Conservation (phyloP, 2,329 filamentous ascomycete species). For the Claviceps arundinis region DNA sequence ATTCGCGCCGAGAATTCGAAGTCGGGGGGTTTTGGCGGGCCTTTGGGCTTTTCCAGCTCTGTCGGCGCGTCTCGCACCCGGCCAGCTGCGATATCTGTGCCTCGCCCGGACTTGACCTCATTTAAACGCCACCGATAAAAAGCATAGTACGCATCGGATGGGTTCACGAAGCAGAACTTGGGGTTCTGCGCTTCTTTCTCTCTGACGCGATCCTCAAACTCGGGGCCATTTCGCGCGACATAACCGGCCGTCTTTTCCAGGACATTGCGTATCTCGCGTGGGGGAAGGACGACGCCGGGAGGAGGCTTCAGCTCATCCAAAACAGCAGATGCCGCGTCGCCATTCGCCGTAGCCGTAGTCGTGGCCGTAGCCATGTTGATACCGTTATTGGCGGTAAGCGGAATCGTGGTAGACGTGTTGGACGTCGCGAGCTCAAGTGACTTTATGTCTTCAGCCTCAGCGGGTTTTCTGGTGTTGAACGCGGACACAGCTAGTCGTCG, state of each 20-base stretch:
- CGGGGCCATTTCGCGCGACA: conserved; percentile 53
- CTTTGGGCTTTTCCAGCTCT: conserved; percentile 53
- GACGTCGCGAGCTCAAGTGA: background rate
- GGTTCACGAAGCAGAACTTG: conserved; percentile 82
- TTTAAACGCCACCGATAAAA: conserved; percentile 86
- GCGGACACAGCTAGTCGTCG: background rate
- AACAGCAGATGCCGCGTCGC: conserved; percentile 34
- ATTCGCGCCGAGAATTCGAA: conserved; percentile 93
- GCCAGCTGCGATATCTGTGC: conserved; percentile 65
- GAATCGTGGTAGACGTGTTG: background rate
- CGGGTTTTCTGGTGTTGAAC: background rate
- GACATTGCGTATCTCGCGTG: conserved; percentile 69
- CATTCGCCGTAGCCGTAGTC: conserved; percentile 28
- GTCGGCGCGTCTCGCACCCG: conserved; percentile 49
- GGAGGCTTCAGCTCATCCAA: conserved; percentile 66
- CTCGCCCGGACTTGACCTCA: conserved; percentile 74
- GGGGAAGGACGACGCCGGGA: conserved; percentile 72
- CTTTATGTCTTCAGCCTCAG: background rate
- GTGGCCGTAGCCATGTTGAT: conserved; percentile 17
- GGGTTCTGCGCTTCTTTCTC: conserved; percentile 72
- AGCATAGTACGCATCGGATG: conserved; percentile 68
- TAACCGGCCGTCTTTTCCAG: conserved; percentile 95
- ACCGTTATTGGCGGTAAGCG: conserved; percentile 6
- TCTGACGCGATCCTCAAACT: conserved; percentile 73
- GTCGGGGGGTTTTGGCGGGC: conserved; percentile 71